Evolutionary conservation across 345 rosid genomes (phyloP).

Genomic region (Mercurialis annua): DNA sequence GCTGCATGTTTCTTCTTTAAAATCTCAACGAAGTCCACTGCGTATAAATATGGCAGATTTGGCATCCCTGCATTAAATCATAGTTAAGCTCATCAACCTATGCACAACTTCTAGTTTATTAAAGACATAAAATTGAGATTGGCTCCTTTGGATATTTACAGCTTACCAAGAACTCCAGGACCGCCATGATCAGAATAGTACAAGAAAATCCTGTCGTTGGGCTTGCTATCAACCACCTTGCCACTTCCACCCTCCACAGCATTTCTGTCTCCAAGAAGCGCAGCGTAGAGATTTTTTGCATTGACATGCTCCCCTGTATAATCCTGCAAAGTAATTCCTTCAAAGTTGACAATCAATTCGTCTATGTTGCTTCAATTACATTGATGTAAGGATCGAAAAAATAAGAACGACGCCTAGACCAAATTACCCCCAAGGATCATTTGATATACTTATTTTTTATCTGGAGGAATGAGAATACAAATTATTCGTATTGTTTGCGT

Average conservation of each 20-base stretch:
- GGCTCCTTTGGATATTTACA: background rate
- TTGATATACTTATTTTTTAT: too few species aligned
- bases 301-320: constrained; percentile 71
- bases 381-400: too few species aligned
- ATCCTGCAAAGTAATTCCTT: constrained; percentile 51
- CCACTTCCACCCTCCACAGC: constrained; percentile 82
- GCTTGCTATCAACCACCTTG: constrained; percentile 72
- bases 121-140: background rate
- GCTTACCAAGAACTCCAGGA: constrained; percentile 90
- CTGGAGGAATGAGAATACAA: too few species aligned
- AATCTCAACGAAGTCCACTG: constrained; percentile 73
- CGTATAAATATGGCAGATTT: constrained; percentile 67
- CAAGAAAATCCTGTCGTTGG: constrained; percentile 74
- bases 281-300: constrained; percentile 72
- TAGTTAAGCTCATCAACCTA: background rate
- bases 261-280: constrained; percentile 72
- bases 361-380: too few species aligned
- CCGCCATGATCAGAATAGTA: constrained; percentile 95
- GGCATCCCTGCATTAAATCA: constrained; percentile 69
- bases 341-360: background rate
- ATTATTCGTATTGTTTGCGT: too few species aligned
- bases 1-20: constrained; percentile 82
- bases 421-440: too few species aligned
- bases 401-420: too few species aligned
- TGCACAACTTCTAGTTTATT: background rate